Conservation (phyloP, 2,329 filamentous ascomycete species). For the Penicillium nordicum region DNA sequence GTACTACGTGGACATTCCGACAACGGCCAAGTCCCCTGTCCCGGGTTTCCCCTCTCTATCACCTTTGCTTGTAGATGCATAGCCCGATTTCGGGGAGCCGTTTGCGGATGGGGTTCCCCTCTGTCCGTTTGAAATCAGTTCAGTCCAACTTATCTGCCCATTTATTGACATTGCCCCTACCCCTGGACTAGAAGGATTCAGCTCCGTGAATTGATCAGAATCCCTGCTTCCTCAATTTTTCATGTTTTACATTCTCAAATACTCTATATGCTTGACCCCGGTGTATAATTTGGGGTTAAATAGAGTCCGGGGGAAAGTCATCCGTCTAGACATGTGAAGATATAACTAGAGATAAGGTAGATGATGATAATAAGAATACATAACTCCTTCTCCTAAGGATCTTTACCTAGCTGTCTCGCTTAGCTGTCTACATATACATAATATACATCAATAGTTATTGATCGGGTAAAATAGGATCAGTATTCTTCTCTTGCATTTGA, state of each 20-base stretch:
- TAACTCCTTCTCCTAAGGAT: conserved; percentile 10
- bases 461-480: neutral
- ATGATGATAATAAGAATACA: conserved; percentile 22
- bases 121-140: conserved; percentile 17
- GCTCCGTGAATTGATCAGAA: neutral
- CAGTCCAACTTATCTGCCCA: neutral
- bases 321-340: conserved; percentile 14
- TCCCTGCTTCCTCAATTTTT: neutral
- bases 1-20: conserved; percentile 23
- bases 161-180: neutral
- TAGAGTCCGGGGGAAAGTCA: conserved; percentile 1
- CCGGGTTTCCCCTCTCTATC: conserved; percentile 20
- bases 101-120: conserved; percentile 5
- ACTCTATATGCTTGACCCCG: neutral
- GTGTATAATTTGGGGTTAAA: neutral
- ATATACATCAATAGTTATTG: no score
- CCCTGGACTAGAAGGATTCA: neutral
- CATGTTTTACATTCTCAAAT: neutral
- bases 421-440: neutral
- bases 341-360: conserved; percentile 5
- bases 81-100: conserved; percentile 31
- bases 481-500: no score
- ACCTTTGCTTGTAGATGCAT: neutral
- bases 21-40: conserved; percentile 29
- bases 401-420: conserved; percentile 1